phyloP scores from a whole-genome alignment of 2,329 filamentous ascomycete species.

The Fusarium begoniae region DNA sequence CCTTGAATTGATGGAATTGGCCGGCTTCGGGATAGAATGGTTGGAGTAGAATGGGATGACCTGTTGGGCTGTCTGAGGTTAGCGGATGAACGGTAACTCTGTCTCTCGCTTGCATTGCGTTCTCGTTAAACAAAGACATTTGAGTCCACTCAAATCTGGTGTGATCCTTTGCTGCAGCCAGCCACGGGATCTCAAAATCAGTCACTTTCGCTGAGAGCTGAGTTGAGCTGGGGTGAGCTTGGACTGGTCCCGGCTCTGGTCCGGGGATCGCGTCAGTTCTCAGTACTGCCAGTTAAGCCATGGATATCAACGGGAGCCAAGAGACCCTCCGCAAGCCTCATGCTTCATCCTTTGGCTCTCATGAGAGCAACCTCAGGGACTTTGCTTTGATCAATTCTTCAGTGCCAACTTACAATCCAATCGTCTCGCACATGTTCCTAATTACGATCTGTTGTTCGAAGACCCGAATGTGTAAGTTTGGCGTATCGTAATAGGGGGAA shows the following conservation, averaged over 20 bases:
- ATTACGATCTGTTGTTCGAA: slow-evolving; percentile 12
- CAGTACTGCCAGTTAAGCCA: slow-evolving; percentile 16
- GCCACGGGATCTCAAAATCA: slow-evolving; percentile 24
- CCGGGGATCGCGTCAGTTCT: slow-evolving; percentile 32
- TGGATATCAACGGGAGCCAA: background rate
- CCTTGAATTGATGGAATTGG: slow-evolving; percentile 15
- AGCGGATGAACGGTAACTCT: slow-evolving; percentile 24
- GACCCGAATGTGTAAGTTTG: slow-evolving; percentile 17
- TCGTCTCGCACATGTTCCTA: slow-evolving; percentile 23
- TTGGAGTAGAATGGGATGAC: slow-evolving; percentile 2
- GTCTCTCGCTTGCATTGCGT: slow-evolving; percentile 15
- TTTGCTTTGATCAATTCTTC: slow-evolving; percentile 15
- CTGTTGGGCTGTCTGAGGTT: slow-evolving; percentile 30
- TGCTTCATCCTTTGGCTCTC: slow-evolving; percentile 32
- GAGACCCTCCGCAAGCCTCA: slow-evolving; percentile 9
- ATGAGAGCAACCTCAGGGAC: slow-evolving; percentile 11
- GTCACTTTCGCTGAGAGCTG: slow-evolving; percentile 4
- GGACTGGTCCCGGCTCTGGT: slow-evolving; percentile 10
- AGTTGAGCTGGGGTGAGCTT: slow-evolving; percentile 25
- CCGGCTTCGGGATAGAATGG: slow-evolving; percentile 33
- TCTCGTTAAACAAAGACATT: slow-evolving; percentile 8
- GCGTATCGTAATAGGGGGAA: slow-evolving; percentile 11
- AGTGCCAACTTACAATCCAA: slow-evolving; percentile 24
- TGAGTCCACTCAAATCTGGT: slow-evolving; percentile 16
- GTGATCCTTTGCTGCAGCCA: slow-evolving; percentile 23